Conservation (phyloP, 257 asterid species). For the Salvia splendens region DNA sequence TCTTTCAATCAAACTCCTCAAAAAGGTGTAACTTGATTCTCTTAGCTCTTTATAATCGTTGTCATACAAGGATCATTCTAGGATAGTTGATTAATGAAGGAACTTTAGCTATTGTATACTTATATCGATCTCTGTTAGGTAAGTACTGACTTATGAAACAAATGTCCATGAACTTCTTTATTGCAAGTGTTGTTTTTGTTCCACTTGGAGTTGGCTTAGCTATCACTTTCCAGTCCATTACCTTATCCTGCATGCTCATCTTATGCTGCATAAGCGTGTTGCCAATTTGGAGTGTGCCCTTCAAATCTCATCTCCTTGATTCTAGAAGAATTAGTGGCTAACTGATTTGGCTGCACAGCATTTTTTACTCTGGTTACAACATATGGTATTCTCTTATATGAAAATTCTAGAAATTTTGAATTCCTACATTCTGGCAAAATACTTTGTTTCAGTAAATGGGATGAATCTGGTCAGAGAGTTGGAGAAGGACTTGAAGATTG, state of each 20-base stretch:
- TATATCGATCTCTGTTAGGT: not conserved
- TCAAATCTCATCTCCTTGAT: slow-evolving; percentile 20
- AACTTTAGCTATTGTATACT: slow-evolving; percentile 23
- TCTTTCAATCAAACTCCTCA: slow-evolving; percentile 16
- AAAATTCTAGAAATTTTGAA: slow-evolving; percentile 22
- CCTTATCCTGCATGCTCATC: slow-evolving; percentile 2
- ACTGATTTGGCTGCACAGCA: slow-evolving; percentile 13
- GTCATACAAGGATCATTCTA: slow-evolving; percentile 5
- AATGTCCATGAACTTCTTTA: not conserved
- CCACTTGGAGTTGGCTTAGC: slow-evolving; percentile 20
- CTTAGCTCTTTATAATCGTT: slow-evolving; percentile 18
- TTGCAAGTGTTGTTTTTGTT: slow-evolving; percentile 24
- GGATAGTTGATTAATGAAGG: slow-evolving; percentile 17
- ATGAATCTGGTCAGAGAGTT: slow-evolving; percentile 94
- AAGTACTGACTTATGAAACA: slow-evolving; percentile 4
- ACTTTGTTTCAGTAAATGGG: slow-evolving; percentile 74
- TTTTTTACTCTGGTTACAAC: slow-evolving; percentile 8
- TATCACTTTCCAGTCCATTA: slow-evolving; percentile 13
- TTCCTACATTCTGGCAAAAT: slow-evolving; percentile 29
- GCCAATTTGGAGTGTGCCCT: not conserved
- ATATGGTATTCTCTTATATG: slow-evolving; percentile 23
- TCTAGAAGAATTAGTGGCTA: slow-evolving; percentile 17
- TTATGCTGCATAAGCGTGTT: slow-evolving; percentile 13
- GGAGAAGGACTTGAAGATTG: slow-evolving; percentile 98
- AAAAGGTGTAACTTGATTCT: slow-evolving; percentile 21